Conservation (phyloP, 495 filamentous ascomycete species). For the Aspergillus cavernicola region DNA sequence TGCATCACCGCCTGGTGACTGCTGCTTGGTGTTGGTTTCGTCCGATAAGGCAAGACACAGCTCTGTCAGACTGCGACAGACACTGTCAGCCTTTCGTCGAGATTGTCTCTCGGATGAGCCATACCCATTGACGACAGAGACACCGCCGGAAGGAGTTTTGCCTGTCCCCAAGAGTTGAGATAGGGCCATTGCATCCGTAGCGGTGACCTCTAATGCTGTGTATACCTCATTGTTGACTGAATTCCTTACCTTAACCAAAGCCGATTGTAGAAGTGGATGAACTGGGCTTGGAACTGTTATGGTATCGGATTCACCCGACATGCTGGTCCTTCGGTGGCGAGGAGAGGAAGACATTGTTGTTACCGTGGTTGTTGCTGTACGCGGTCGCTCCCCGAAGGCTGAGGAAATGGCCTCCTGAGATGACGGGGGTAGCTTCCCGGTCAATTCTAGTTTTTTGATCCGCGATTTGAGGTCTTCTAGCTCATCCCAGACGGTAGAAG, state of each 20-base stretch:
- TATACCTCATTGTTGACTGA: slow-evolving; percentile 69
- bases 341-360: slow-evolving; percentile 90
- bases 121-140: slow-evolving; percentile 49
- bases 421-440: slow-evolving; percentile 77
- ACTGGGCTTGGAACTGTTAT: slow-evolving; percentile 38
- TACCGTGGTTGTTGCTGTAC: slow-evolving; percentile 88
- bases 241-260: slow-evolving; percentile 69
- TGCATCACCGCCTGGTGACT: slow-evolving; percentile 28
- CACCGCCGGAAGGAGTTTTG: slow-evolving; percentile 61
- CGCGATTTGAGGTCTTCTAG: slow-evolving; percentile 93
- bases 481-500: slow-evolving; percentile 97
- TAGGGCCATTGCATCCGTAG: slow-evolving; percentile 73
- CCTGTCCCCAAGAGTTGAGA: slow-evolving; percentile 68
- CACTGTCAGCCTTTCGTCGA: slow-evolving; percentile 82
- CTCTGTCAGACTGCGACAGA: slow-evolving; percentile 91
- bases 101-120: slow-evolving; percentile 72
- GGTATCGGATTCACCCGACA: slow-evolving; percentile 41
- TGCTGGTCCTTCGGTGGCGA: slow-evolving; percentile 55
- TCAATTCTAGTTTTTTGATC: slow-evolving; percentile 87
- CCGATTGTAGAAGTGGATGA: slow-evolving; percentile 77
- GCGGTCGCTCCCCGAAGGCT: slow-evolving; percentile 73
- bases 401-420: slow-evolving; percentile 75
- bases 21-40: slow-evolving; percentile 31
- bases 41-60: slow-evolving; percentile 81
- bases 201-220: slow-evolving; percentile 74